These are phyloP conservation scores for Pythium sp. DNA, from an alignment of 352 stramenopile genomes.

Conservation along the genomic window DNA sequence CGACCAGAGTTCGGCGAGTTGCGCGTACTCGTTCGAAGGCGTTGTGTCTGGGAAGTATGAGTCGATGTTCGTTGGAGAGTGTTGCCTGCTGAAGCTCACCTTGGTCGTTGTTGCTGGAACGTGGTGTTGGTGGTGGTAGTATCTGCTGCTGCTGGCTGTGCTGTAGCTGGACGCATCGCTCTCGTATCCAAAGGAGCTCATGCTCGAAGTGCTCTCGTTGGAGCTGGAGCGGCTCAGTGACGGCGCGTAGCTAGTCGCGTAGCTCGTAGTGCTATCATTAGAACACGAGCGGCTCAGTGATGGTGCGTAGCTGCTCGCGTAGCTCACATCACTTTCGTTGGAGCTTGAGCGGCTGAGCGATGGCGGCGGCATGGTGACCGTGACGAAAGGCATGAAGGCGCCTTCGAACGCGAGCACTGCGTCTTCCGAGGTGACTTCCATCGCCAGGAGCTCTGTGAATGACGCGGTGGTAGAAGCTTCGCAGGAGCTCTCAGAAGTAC, in stretches of 20 bases:
- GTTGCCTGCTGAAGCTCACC: background rate
- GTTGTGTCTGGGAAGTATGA: background rate
- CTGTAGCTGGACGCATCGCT: conserved; percentile 6
- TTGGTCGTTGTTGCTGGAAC: background rate
- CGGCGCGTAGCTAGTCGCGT: background rate
- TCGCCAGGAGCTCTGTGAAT: conserved; percentile 5
- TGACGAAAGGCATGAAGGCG: conserved; percentile 8
- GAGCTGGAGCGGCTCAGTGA: background rate
- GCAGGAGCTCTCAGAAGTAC: background rate
- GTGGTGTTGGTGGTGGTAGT: background rate
- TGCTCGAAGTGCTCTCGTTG: too few species aligned
- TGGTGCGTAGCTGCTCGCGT: background rate
- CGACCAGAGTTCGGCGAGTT: conserved; percentile 15
- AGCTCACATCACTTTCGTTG: background rate
- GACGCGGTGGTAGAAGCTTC: background rate
- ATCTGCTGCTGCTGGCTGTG: conserved; percentile 4
- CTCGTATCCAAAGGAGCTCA: conserved; percentile 4
- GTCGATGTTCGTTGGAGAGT: conserved; percentile 14
- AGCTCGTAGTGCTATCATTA: background rate
- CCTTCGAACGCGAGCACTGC: conserved; percentile 7
- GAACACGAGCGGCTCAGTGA: background rate
- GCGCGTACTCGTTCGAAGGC: conserved; percentile 14
- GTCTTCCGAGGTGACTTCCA: background rate
- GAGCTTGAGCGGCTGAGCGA: conserved; percentile 2
- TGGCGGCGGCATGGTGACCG: background rate